Evolutionary conservation across 2,329 filamentous ascomycete genomes (phyloP), one percentile per base, ranked within the genome.

Genomic region (Cladosporium halotolerans): DNA sequence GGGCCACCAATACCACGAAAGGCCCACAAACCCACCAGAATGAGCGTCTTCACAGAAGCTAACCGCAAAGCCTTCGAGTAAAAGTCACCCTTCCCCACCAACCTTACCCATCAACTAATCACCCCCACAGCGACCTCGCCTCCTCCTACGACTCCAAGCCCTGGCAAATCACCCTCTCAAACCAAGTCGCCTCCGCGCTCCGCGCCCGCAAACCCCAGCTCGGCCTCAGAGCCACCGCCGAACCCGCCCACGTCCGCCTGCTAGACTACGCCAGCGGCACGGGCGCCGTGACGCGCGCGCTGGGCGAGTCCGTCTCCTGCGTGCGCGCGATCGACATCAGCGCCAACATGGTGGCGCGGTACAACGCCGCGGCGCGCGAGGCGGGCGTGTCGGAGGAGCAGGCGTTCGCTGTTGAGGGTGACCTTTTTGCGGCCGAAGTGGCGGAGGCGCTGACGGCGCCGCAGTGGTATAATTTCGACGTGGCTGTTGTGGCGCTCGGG

Each of bases 401-500:
- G 57, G 61, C 63, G 2, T 44, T 57, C 23, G 66, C 67, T 5
- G 58, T 64, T 3, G 58, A 65, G 10, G 66, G 71, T 7, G 65
- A 76, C 55, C 58, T 76, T 0, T 65, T 71, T 43, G 60, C 66
- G 36, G 63, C 63, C 4, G 49, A 65, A 5, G 36, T 67, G 0
- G 18, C 60, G 0, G 34, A 61, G 2, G 13, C 57, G 1, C 48
- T 74, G 5, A 53, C 59, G 0, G 60, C 53, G 0, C 51, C 62
- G 0, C 63, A 72, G 34, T 73, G 63, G 59, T 60, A 66, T 14
- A 57, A 67, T 36, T 76, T 75, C 56, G 74, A 76, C 49, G 55
- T 76, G 9, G 73, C 67, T 1, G 67, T 69, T 9, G 67, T 75
- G 9, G 70, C 72, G 0, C 68, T 73, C 4, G 73, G 68, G 7